A percentile compares a stretch with the other conserved stretches of the same genome.
Conservation (phyloP, 2,329 filamentous ascomycete genomes). For the Colletotrichum godetiae region DNA sequence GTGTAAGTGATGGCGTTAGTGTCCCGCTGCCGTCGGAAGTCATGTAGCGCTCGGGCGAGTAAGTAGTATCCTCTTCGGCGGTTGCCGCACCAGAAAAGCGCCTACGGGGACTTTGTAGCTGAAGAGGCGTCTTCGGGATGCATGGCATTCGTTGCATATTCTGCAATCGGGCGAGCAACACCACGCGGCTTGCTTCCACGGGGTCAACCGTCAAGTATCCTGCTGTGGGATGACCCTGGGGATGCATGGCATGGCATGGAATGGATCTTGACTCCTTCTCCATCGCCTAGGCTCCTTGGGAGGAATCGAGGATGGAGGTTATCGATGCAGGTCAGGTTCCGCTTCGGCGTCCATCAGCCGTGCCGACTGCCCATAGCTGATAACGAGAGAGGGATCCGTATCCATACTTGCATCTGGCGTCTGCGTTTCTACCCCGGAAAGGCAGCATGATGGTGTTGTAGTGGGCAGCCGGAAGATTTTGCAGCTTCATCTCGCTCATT, state of each 20-base stretch:
- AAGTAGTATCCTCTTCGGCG: constrained; percentile 4
- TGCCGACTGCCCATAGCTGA: constrained; percentile 1
- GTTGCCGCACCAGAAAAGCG: not conserved
- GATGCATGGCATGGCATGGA: not conserved
- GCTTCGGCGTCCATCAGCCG: constrained; percentile 5
- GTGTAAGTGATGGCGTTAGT: constrained; percentile 3
- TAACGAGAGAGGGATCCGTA: not conserved
- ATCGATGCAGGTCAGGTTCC: constrained; percentile 12
- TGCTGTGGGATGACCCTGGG: not conserved
- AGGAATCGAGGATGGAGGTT: not conserved
- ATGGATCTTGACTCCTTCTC: not conserved
- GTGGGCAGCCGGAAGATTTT: constrained; percentile 17
- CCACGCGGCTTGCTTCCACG: not conserved
- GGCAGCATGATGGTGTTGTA: constrained; percentile 6
- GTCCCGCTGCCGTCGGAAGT: constrained; percentile 7
- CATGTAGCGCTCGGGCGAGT: constrained; percentile 7
- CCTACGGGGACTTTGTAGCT: not conserved
- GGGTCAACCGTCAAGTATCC: not conserved
- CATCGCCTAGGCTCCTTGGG: not conserved
- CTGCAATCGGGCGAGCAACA: not conserved
- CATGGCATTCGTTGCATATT: not conserved
- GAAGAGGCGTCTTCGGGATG: not conserved
- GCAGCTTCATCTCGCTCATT: constrained; percentile 21
- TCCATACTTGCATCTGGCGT: not conserved
- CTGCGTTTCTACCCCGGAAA: constrained; percentile 22